phyloP scores from a whole-genome alignment of 345 rosid species.

The Bruguiera parviflora region DNA sequence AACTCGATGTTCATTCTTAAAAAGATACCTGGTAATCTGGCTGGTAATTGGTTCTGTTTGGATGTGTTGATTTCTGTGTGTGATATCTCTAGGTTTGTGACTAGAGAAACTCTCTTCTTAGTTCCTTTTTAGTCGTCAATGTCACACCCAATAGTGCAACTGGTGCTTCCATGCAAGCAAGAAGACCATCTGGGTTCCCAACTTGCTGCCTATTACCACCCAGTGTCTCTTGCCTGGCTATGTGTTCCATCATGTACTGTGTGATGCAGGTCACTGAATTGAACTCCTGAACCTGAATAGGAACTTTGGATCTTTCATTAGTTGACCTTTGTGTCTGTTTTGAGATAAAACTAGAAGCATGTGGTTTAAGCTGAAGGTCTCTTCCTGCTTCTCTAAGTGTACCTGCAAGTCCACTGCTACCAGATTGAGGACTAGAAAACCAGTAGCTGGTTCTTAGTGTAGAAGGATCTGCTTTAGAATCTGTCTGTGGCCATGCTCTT shows the following conservation, averaged over 20 bases:
- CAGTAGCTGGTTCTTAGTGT: slow-evolving; percentile 15
- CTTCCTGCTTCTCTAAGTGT: slow-evolving; percentile 22
- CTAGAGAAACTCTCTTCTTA: slow-evolving; percentile 33
- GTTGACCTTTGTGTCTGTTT: slow-evolving; percentile 34
- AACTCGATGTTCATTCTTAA: neutral
- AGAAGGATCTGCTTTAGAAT: slow-evolving; percentile 10
- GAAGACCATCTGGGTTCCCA: slow-evolving; percentile 20
- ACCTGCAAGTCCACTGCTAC: slow-evolving; percentile 20
- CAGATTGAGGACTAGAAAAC: slow-evolving; percentile 22
- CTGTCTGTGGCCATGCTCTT: slow-evolving; percentile 15
- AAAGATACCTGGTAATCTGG: slow-evolving; percentile 41
- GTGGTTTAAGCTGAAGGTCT: slow-evolving; percentile 28
- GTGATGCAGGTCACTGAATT: slow-evolving; percentile 38
- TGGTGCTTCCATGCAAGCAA: slow-evolving; percentile 32
- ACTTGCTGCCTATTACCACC: slow-evolving; percentile 19
- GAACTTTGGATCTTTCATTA: slow-evolving; percentile 55
- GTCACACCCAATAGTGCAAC: slow-evolving; percentile 31
- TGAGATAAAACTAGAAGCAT: slow-evolving; percentile 24
- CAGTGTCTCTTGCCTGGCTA: slow-evolving; percentile 18
- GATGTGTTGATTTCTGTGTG: slow-evolving; percentile 30
- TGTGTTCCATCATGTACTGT: slow-evolving; percentile 22
- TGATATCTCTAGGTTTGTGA: slow-evolving; percentile 28
- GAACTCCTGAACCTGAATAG: slow-evolving; percentile 36
- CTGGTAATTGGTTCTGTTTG: slow-evolving; percentile 23
- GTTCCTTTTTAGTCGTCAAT: slow-evolving; percentile 47